Conservation (phyloP, 1,284 basidiomycete species). For the Apiotrichum siamense region DNA sequence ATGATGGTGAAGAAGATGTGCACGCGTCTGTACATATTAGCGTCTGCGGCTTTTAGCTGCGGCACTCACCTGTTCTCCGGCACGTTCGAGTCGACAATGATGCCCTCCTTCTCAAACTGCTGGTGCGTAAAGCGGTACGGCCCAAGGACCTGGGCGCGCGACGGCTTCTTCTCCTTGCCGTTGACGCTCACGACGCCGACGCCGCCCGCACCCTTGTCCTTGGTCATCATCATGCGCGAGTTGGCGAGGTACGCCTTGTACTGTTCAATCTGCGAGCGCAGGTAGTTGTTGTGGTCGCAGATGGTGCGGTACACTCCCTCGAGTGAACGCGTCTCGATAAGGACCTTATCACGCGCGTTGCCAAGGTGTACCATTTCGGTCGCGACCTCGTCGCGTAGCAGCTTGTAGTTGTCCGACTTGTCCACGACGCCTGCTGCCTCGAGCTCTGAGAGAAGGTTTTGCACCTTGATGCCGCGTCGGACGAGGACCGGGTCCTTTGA, state of each 20-base stretch:
- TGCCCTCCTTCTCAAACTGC: conserved; percentile 98
- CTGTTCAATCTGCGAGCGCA: conserved; percentile 92
- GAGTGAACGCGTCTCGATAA: conserved; percentile 83
- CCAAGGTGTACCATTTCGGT: conserved; percentile 93
- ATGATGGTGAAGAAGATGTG: conserved; percentile 99
- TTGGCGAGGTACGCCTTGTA: conserved; percentile 99
- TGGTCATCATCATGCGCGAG: conserved; percentile 74
- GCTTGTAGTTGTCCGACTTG: conserved; percentile 70
- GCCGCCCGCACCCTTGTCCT: conserved; percentile 66
- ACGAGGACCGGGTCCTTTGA: conserved; percentile 94
- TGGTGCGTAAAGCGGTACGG: conserved; percentile 96
- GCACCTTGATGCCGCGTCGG: conserved; percentile 95
- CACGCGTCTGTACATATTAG: conserved; percentile 59
- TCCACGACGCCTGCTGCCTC: conserved; percentile 88
- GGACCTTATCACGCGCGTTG: conserved; percentile 91
- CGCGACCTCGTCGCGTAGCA: conserved; percentile 95
- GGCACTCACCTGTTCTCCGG: conserved; percentile 80
- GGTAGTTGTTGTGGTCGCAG: conserved; percentile 96
- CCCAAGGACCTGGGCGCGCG: conserved; percentile 78
- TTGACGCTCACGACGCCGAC: conserved; percentile 94
- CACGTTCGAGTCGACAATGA: conserved; percentile 97
- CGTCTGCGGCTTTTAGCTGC: background rate
- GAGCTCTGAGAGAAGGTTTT: conserved; percentile 94
- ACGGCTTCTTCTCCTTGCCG: conserved; percentile 92
- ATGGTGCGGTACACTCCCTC: conserved; percentile 99